Conservation (phyloP, 163 green algal species). For the Chlamydomonas reinhardtii region DNA sequence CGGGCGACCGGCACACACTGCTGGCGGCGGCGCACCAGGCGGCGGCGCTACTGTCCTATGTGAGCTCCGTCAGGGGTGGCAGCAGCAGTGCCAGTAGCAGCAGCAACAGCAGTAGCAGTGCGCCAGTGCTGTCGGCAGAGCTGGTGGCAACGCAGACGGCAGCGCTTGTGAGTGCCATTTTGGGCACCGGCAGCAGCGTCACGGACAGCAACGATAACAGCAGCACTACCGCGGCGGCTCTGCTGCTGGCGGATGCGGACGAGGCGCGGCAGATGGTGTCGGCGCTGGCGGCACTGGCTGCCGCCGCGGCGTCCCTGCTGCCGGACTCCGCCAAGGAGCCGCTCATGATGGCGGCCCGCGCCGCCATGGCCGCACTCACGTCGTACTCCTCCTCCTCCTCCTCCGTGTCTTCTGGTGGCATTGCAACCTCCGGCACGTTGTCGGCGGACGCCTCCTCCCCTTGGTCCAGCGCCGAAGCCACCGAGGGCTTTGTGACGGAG, state of each 20-base stretch:
- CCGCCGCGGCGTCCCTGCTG: background rate
- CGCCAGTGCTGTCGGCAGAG: too few species aligned
- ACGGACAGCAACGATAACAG: too few species aligned
- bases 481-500: background rate
- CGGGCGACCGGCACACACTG: background rate
- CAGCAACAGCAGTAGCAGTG: too few species aligned
- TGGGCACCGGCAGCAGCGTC: too few species aligned
- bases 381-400: background rate
- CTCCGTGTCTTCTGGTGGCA: background rate
- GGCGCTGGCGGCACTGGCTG: constrained; percentile 24
- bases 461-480: background rate
- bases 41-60: too few species aligned
- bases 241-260: background rate
- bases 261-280: background rate
- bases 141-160: too few species aligned
- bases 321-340: constrained; percentile 4
- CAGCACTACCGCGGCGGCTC: too few species aligned
- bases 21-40: background rate
- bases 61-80: too few species aligned
- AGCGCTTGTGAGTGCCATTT: too few species aligned
- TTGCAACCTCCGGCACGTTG: too few species aligned
- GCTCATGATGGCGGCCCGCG: constrained; percentile 9
- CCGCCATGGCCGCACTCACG: background rate
- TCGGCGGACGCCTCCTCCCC: background rate
- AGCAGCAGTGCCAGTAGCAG: too few species aligned